phyloP scores from a whole-genome alignment of 2,329 filamentous ascomycete species.

The Phyllosticta citribraziliensis region DNA sequence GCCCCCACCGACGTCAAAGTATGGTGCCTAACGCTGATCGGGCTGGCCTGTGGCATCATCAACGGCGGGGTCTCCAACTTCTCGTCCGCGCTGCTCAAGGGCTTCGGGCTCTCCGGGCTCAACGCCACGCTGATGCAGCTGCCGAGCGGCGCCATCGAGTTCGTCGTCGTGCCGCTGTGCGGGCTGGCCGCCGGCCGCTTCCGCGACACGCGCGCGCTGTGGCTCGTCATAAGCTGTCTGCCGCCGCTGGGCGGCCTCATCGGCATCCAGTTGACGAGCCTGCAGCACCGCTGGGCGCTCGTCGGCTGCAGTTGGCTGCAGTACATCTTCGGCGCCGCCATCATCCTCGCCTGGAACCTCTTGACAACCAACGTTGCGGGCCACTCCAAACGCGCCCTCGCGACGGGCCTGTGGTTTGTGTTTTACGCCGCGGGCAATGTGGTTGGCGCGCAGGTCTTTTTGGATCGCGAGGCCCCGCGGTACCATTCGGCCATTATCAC shows the following conservation, averaged over 20 bases:
- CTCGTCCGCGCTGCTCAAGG: slow-evolving; percentile 36
- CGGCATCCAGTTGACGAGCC: slow-evolving; percentile 39
- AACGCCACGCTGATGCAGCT: slow-evolving; percentile 34
- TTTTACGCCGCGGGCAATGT: slow-evolving; percentile 42
- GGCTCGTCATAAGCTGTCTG: slow-evolving; percentile 31
- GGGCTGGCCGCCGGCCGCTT: slow-evolving; percentile 25
- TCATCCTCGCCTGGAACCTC: slow-evolving; percentile 44
- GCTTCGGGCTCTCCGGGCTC: slow-evolving; percentile 33
- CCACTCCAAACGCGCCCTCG: slow-evolving; percentile 42
- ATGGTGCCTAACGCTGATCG: slow-evolving; percentile 32
- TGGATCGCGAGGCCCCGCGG: slow-evolving; percentile 33
- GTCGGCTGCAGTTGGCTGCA: slow-evolving; percentile 46
- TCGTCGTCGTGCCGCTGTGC: slow-evolving; percentile 28
- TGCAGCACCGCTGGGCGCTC: slow-evolving; percentile 38
- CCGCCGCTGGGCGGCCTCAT: slow-evolving; percentile 41
- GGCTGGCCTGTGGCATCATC: slow-evolving; percentile 36
- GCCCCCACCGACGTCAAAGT: slow-evolving; percentile 31
- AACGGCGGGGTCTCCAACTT: slow-evolving; percentile 45
- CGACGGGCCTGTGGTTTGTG: slow-evolving; percentile 41
- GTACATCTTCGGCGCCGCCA: slow-evolving; percentile 39
- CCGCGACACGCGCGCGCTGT: slow-evolving; percentile 20
- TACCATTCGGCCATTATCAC: slow-evolving; percentile 37
- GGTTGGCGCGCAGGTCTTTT: slow-evolving; percentile 39
- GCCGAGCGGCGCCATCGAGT: slow-evolving; percentile 35
- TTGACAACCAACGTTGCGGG: slow-evolving; percentile 35